Base-by-base conservation (phyloP, 768 basidiomycete species). In the Lepiota brunneoincarnata region DNA sequence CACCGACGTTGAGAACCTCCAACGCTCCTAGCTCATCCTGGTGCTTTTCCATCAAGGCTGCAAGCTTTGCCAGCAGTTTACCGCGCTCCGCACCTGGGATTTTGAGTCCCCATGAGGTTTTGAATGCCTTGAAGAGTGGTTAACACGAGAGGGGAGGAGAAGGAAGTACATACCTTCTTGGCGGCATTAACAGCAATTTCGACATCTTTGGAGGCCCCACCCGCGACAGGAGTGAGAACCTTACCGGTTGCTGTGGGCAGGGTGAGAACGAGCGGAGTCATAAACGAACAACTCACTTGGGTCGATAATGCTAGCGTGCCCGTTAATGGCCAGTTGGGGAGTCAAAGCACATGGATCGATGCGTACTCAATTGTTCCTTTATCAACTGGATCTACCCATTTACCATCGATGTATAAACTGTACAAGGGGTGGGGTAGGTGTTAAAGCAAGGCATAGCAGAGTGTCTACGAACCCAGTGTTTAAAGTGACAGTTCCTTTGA, bases 1-100 rank as follows among this genome's bases (percentile, higher is more conserved):
- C 10, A 83, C 82, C 81, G 54, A 84, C 84, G 65, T 93, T 82
- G 59, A 89, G 69, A 12, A 83, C 71, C 69, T 93, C 91, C 35
- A 93, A 67, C 0, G 89, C 89, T 1, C 86, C 80, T 53, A 93
- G 73, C 51, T 82, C 80, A 24, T 89, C 84, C 2, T 65, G 63
- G 69, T 91, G 66, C 36, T 71, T 58, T 61, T 88, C 84, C 63
- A 94, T 75, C 54, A 87, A 67, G 35, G 79, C 72, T 1, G 84
- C 85, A 45, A 94, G 78, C 60, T 84, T 85, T 62, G 68, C 67
- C 34, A 94, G 68, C 21, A 89, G 72, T 51, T 70, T 67, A 34
- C 80, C 76, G 26, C 89, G 83, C 54, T 73, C 60, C 6, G 62
- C 11, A 12, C 84, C 87, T 6, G 83, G 69, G n/a, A 67, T 61